A percentile compares a stretch with the other conserved stretches of the same genome.
These are phyloP conservation scores for Acer yangbiense DNA, from an alignment of 345 rosid genomes.

Conservation along the genomic window DNA sequence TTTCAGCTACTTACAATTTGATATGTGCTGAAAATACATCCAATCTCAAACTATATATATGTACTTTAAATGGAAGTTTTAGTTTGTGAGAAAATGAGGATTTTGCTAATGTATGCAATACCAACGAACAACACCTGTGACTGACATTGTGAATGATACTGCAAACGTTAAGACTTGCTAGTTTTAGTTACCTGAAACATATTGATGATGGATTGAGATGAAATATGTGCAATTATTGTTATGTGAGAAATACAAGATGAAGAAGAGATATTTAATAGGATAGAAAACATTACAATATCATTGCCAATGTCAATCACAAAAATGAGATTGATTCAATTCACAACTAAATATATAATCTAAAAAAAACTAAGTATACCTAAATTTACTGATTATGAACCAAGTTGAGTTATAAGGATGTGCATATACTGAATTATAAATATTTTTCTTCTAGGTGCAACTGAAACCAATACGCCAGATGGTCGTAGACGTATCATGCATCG, in stretches of 20 bases:
- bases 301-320: too few relatives aligned
- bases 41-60: not conserved
- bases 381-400: not conserved
- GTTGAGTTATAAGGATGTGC: too few relatives aligned
- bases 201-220: too few relatives aligned
- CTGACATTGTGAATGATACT: not conserved
- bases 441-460: constrained; percentile 33
- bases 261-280: not conserved
- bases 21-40: not conserved
- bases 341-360: too few relatives aligned
- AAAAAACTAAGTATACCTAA: too few relatives aligned
- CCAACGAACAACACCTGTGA: not conserved
- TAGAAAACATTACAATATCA: not conserved
- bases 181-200: too few relatives aligned
- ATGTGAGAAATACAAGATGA: not conserved
- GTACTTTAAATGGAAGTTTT: too few relatives aligned
- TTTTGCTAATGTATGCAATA: too few relatives aligned
- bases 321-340: too few relatives aligned
- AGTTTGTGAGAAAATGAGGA: too few relatives aligned
- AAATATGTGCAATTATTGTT: not conserved
- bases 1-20: not conserved
- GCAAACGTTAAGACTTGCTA: not conserved
- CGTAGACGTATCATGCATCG: constrained; percentile 43
- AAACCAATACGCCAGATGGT: constrained; percentile 39
- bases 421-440: not conserved